Percentiles rank a stretch among this genome's conserved stretches.
These are phyloP conservation scores for Chlamydomonas sp. DNA, from an alignment of 139 green algal genomes.

Conservation along the genomic window DNA sequence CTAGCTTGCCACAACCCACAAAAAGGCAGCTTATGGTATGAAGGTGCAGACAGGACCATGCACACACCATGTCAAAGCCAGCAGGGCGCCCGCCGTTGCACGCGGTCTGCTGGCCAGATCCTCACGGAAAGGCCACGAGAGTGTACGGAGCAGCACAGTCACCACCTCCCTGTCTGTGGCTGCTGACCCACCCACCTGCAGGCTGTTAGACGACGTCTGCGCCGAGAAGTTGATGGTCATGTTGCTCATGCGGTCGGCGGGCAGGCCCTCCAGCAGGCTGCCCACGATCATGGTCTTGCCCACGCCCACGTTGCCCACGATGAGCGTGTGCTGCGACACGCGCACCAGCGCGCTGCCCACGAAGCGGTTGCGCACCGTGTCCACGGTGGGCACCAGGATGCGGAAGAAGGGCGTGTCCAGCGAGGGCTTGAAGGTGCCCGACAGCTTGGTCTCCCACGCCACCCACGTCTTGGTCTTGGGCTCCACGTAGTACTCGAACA, in stretches of 20 bases:
- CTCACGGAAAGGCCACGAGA: background rate
- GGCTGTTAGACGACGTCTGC: slow-evolving; percentile 70
- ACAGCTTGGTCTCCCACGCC: slow-evolving; percentile 79
- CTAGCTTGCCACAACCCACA: background rate
- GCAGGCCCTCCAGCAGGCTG: slow-evolving; percentile 69
- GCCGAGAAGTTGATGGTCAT: slow-evolving; percentile 86
- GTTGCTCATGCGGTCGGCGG: slow-evolving; percentile 53
- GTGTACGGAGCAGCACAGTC: too few species aligned
- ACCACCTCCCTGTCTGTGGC: too few species aligned
- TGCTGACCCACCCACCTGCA: slow-evolving; percentile 56
- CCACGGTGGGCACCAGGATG: slow-evolving; percentile 82
- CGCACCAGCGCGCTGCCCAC: slow-evolving; percentile 60
- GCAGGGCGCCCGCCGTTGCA: too few species aligned
- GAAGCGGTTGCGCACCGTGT: slow-evolving; percentile 77
- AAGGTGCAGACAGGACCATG: slow-evolving; percentile 2
- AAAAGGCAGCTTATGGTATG: background rate
- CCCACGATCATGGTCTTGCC: slow-evolving; percentile 85
- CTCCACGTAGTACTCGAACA: slow-evolving; percentile 87
- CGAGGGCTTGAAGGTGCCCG: slow-evolving; percentile 62
- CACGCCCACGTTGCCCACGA: slow-evolving; percentile 82
- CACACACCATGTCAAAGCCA: background rate
- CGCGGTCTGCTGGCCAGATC: background rate
- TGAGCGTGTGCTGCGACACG: slow-evolving; percentile 66
- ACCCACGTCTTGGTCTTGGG: slow-evolving; percentile 67
- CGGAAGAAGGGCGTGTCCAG: slow-evolving; percentile 80